phyloP scores from a whole-genome alignment of 1,284 basidiomycete genomes.

The Sutorius eximius region DNA sequence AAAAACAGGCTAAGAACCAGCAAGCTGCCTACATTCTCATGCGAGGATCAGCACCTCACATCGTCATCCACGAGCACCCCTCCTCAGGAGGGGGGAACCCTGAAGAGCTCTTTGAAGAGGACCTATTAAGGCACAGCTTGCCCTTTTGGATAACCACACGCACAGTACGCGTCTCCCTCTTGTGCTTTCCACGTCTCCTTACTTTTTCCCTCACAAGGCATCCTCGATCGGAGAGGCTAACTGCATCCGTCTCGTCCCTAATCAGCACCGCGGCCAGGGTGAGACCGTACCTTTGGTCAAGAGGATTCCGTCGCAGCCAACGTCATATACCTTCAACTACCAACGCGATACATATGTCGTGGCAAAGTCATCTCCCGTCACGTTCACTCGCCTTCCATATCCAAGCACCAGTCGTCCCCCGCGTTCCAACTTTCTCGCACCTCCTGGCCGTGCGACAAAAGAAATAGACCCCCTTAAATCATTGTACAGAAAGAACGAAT shows the following conservation, averaged over 20 bases:
- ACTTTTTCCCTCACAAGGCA: constrained; percentile 46
- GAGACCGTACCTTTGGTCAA: constrained; percentile 83
- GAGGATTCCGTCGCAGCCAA: constrained; percentile 54
- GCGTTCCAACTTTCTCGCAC: constrained; percentile 65
- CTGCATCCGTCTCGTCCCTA: constrained; percentile 83
- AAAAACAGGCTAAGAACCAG: too few species aligned
- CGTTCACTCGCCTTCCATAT: constrained; percentile 87
- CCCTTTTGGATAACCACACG: constrained; percentile 76
- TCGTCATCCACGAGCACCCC: too few species aligned
- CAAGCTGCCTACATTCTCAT: too few species aligned
- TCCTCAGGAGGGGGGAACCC: too few species aligned
- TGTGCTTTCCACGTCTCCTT: constrained; percentile 1
- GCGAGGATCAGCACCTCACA: too few species aligned
- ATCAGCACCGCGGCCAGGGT: constrained; percentile 85
- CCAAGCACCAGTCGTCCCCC: constrained; percentile 78
- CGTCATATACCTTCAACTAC: constrained; percentile 88
- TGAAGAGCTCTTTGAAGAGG: too few species aligned
- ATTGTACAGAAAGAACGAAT: constrained; percentile 89
- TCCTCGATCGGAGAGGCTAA: constrained; percentile 70
- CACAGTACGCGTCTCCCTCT: constrained; percentile 43
- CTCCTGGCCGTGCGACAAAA: constrained; percentile 45
- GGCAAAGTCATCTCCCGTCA: constrained; percentile 53
- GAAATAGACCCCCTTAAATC: constrained; percentile 50
- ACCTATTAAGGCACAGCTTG: too few species aligned
- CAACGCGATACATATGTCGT: constrained; percentile 94